phyloP scores from a whole-genome alignment of 1,284 basidiomycete genomes.

The Vanrija pseudolonga region DNA sequence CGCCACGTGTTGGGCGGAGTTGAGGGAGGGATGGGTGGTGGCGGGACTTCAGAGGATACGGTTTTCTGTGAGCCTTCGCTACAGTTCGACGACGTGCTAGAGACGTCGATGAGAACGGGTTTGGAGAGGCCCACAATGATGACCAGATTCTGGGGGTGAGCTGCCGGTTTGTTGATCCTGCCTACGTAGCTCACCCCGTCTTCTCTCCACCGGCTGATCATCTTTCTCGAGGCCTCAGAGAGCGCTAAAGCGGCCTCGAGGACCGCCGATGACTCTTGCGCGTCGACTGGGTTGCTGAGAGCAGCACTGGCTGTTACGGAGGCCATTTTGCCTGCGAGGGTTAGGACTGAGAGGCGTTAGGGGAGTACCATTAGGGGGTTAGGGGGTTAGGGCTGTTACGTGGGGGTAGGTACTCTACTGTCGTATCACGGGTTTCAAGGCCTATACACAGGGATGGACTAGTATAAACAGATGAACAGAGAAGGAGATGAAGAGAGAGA shows the following conservation, averaged over 20 bases:
- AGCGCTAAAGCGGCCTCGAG: no score
- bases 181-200: not conserved
- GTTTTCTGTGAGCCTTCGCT: not conserved
- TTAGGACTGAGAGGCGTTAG: not conserved
- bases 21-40: not conserved
- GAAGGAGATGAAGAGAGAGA: not conserved
- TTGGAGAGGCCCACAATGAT: constrained; percentile 10
- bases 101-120: constrained; percentile 4
- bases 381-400: not conserved
- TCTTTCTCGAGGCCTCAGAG: no score
- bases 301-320: not conserved
- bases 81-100: not conserved
- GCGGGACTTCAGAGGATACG: not conserved
- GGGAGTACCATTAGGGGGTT: not conserved
- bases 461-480: not conserved
- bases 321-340: not conserved
- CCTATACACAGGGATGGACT: not conserved
- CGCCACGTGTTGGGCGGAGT: no score
- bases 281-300: not conserved
- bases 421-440: no score
- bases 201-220: not conserved
- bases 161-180: no score
- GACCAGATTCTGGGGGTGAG: not conserved
- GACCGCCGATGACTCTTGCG: not conserved
- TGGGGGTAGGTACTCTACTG: no score